Evolutionary conservation across 805 yeast genomes (phyloP), one percentile per base, ranked within the genome.

Genomic region (Metschnikowia picachoensis): DNA sequence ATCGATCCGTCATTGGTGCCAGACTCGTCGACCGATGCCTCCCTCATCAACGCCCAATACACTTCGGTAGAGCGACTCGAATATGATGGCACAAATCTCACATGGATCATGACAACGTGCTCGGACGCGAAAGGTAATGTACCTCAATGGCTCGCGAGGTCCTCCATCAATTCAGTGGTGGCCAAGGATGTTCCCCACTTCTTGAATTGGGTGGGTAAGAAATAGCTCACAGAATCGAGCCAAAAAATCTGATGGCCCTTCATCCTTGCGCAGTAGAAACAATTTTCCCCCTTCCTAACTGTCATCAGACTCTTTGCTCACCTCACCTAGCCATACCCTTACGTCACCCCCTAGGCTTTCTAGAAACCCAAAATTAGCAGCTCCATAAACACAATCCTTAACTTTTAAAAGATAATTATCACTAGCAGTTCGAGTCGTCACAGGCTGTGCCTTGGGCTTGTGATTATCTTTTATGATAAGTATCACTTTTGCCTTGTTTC

Each of bases 311-410:
- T 39, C 49, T 25, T 39, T 34, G 13, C 43, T 45, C 34, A 64
- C 60, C 1, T 59, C 58, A n/a, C 62, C 71, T 11, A 72, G 60
- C 76, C 76, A 72, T 6, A 56, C 48, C 51, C 63, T 66, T 11
- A 72, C 73, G 50, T 72, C 76, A 20, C 68, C 73, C 2, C 75
- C 74, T 30, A 72, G 55, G 49, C 63, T 72, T 14, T 70, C 75
- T 15, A 72, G 48, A 44, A 72, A 68, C 28, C 73, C 73, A 11
- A 69, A 56, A 27, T 61, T 54, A 10, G 66, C 62, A 43, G 62
- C 63, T 13, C 60, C 67, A n/a, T 54, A 53, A 8, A 63, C 60
- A n/a, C 61, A 60, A 32, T 59, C 62, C 1, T 60, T 56, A 4
- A 57, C 49, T 20, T 49, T 48, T 37, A 47, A 37, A 8, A 58